Evolutionary conservation across 306 rosid species (phyloP).

Genomic region (Cyamopsis tetragonoloba): DNA sequence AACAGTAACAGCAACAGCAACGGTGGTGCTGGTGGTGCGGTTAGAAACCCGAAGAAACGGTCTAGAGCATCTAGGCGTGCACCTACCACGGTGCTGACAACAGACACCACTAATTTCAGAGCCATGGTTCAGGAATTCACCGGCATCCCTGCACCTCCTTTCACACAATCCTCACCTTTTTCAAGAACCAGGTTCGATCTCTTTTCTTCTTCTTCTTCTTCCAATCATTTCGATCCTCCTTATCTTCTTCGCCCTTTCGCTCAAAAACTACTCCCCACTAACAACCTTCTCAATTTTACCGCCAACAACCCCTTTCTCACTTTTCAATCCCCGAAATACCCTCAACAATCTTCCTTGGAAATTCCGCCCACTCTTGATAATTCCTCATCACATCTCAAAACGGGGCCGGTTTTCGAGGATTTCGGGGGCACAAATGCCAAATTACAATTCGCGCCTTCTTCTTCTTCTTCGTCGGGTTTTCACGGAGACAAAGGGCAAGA

Average conservation of each 20-base stretch:
- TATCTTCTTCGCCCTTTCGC: constrained; percentile 73
- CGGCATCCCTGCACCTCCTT: constrained; percentile 92
- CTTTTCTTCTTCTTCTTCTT: constrained; percentile 28
- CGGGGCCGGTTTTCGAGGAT: constrained; percentile 44
- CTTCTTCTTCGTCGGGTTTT: constrained; percentile 49
- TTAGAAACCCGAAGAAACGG: constrained; percentile 78
- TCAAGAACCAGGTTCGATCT: constrained; percentile 66
- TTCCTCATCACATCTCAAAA: constrained; percentile 27
- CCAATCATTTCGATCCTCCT: constrained; percentile 35
- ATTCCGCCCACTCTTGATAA: constrained; percentile 18
- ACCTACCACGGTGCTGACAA: constrained; percentile 82
- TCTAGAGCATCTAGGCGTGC: constrained; percentile 87
- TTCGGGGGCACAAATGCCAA: constrained; percentile 39
- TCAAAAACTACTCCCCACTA: constrained; percentile 49
- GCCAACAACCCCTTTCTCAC: constrained; percentile 41
- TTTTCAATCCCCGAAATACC: constrained; percentile 36
- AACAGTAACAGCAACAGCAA: constrained; percentile 8
- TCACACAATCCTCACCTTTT: constrained; percentile 53
- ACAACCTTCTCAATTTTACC: constrained; percentile 33
- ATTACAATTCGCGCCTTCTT: constrained; percentile 39
- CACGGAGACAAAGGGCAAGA: constrained; percentile 49
- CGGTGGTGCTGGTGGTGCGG: too few relatives aligned
- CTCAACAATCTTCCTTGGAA: constrained; percentile 30
- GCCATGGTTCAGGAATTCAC: constrained; percentile 99
- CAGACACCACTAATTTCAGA: constrained; percentile 87